A percentile compares a stretch with the other conserved stretches of the same genome.
Conservation (phyloP, 106 monocot species). For the Phalaenopsis equestris region DNA sequence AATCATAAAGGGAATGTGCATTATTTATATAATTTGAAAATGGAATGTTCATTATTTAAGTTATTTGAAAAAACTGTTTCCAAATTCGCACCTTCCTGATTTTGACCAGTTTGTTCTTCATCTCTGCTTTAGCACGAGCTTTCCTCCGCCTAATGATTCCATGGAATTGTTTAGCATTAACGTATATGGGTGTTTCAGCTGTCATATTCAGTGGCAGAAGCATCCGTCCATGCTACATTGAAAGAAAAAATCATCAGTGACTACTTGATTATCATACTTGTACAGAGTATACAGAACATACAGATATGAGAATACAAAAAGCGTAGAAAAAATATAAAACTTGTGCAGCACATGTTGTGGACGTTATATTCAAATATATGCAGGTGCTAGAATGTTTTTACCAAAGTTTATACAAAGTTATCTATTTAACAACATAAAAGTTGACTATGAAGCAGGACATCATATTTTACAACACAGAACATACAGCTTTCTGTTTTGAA, state of each 20-base stretch:
- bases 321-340: no score
- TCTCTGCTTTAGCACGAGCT: constrained; percentile 63
- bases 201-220: constrained; percentile 46
- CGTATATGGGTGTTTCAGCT: constrained; percentile 16
- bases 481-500: neutral
- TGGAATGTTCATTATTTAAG: no score
- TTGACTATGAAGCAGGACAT: no score
- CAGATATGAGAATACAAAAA: no score
- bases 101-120: constrained; percentile 36
- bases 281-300: no score
- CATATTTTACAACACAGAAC: no score
- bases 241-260: neutral
- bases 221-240: constrained; percentile 45
- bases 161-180: constrained; percentile 64
- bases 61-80: no score
- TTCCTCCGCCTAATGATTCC: constrained; percentile 9
- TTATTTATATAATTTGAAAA: neutral
- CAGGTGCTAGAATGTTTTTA: no score
- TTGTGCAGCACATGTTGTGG: no score
- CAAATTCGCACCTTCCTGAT: constrained; percentile 34
- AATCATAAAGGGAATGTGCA: neutral
- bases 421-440: no score
- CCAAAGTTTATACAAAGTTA: no score
- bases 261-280: neutral
- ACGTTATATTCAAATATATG: no score